Evolutionary conservation across 768 basidiomycete genomes (phyloP).

Genomic region (Termitomyces sp.): DNA sequence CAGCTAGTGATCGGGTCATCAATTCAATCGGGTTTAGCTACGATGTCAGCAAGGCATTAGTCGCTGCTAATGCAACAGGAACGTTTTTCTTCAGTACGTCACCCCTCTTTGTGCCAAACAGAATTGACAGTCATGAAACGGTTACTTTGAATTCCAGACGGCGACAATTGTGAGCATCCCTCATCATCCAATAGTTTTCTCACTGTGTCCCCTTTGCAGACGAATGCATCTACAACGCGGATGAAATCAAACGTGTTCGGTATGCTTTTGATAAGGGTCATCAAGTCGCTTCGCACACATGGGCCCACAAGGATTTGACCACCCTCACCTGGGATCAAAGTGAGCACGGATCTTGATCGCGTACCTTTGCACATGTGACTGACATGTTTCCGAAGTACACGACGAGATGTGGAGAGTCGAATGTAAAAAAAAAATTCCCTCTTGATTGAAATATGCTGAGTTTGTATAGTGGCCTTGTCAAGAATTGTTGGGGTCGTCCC

Average conservation of each 20-base stretch:
- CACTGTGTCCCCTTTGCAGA: conserved; percentile 14
- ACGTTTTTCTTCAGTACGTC: conserved; percentile 42
- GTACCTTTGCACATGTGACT: neutral
- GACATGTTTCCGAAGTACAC: conserved; percentile 23
- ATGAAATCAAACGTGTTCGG: conserved; percentile 24
- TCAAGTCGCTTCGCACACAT: conserved; percentile 40
- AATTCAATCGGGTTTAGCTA: conserved; percentile 15
- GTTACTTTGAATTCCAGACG: conserved; percentile 18
- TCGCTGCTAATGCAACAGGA: conserved; percentile 27
- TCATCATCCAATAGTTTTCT: neutral
- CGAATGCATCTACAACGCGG: conserved; percentile 32
- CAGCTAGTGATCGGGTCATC: neutral
- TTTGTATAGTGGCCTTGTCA: conserved; percentile 29
- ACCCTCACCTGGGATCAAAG: conserved; percentile 35
- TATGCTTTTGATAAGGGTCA: conserved; percentile 34
- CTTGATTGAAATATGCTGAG: neutral
- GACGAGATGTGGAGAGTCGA: conserved; percentile 41
- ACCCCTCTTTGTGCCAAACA: neutral
- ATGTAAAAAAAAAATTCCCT: conserved; percentile 21
- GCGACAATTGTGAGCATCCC: conserved; percentile 29
- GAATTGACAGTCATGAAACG: neutral
- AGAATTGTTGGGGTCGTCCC: conserved; percentile 37
- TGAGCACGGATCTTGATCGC: conserved; percentile 12
- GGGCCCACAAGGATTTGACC: conserved; percentile 34
- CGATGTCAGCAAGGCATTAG: conserved; percentile 29